Evolutionary conservation across 2,329 filamentous ascomycete species (phyloP), one percentile per base, ranked within the genome.

Genomic region (Mycogone perniciosa): DNA sequence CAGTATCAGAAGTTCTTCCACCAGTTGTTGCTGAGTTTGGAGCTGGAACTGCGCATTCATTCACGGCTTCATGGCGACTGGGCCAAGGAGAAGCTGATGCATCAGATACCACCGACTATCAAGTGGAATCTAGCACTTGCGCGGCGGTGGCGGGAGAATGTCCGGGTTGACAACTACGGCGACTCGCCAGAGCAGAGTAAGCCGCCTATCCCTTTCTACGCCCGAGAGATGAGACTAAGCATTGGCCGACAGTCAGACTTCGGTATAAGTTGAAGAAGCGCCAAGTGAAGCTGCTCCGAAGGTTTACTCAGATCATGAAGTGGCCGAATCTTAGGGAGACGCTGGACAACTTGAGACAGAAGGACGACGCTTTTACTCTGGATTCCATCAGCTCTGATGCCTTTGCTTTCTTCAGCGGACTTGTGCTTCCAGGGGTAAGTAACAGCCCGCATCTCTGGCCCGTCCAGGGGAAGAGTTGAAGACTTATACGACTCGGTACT

Each of bases 361-460:
- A 76, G 54, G 81, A 85, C 52, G 69, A 67, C 8, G 80, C 85
- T 53, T 75, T 76, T 26, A 73, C 73, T 10, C 68, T 87, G 47
- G 74, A 86, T 55, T 70, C 76, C 38, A 69, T 84, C 61, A 82
- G 82, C 60, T 86, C 85, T 20, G 84, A 88, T 61, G 79, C 85
- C 11, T 84, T 88, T 79, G 86, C 86, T 6, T 90, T 86, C 70
- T 89, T 89, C 61, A 86, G 83, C 35, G 86, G 85, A 4, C 76
- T 89, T 10, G 78, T 89, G 34, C 69, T 90, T 4, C 86, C 86
- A 7, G 86, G 86, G 8, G 76, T 79, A 65, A 76, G 81, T 64
- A 27, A 7, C 10, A 33, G 4, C 13, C 37, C 13, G 29, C 20
- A 31, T 48, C 9, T 35, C 4, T 10, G 9, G 37, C 9, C 6